A percentile compares a stretch with the other conserved stretches of the same genome.
Evolutionary conservation across 2,329 filamentous ascomycete species (phyloP).

Genomic region (Beauveria sp.): DNA sequence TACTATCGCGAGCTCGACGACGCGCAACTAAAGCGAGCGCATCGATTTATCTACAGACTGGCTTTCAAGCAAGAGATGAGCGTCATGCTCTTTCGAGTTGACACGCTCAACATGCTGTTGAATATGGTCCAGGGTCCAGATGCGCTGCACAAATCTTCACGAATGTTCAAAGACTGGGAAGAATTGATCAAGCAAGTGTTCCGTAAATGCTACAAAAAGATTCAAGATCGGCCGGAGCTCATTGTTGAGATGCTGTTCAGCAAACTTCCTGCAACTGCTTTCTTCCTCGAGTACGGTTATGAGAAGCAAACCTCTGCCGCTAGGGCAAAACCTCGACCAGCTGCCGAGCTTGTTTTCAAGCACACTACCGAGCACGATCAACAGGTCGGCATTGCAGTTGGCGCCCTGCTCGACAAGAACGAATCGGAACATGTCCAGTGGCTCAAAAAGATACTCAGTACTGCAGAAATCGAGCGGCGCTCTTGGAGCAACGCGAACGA

Average conservation of each 20-base stretch:
- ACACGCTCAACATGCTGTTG: conserved; percentile 82
- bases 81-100: conserved; percentile 81
- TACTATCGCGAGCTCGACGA: conserved; percentile 75
- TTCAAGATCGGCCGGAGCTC: conserved; percentile 77
- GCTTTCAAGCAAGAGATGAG: conserved; percentile 93
- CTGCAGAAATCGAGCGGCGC: conserved; percentile 64
- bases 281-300: conserved; percentile 84
- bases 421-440: conserved; percentile 71
- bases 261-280: conserved; percentile 75
- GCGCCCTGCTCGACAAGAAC: conserved; percentile 71
- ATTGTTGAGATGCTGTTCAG: conserved; percentile 92
- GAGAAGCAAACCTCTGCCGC: conserved; percentile 70
- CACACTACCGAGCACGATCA: conserved; percentile 58
- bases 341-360: conserved; percentile 77
- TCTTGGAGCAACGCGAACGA: conserved; percentile 69
- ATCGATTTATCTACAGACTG: conserved; percentile 88
- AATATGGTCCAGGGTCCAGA: conserved; percentile 87
- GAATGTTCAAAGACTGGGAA: conserved; percentile 83
- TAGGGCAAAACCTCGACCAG: conserved; percentile 55
- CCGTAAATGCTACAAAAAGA: conserved; percentile 71
- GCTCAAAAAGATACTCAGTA: conserved; percentile 64
- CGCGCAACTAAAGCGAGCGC: conserved; percentile 79
- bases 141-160: conserved; percentile 57
- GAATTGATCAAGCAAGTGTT: conserved; percentile 81
- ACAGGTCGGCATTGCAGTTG: conserved; percentile 73